Conservation (phyloP, 2,329 filamentous ascomycete genomes). For the Colletotrichum nymphaeae region DNA sequence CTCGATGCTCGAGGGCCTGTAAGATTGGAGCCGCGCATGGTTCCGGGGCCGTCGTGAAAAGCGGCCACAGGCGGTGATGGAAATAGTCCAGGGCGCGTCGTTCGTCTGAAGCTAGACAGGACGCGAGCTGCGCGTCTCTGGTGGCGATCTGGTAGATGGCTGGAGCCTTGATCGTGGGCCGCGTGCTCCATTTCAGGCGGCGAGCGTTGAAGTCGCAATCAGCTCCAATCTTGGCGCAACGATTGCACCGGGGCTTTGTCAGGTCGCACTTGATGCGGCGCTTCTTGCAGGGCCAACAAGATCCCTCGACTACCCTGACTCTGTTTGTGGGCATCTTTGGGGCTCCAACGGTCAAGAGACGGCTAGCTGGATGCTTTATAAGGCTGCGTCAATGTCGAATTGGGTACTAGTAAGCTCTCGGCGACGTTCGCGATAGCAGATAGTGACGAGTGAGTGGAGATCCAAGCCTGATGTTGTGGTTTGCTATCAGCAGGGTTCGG, state of each 20-base stretch:
- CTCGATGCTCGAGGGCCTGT: conserved; percentile 46
- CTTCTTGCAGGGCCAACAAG: conserved; percentile 51
- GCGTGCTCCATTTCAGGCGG: conserved; percentile 54
- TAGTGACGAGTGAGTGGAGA: not conserved
- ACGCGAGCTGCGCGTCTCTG: conserved; percentile 38
- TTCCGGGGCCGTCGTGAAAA: conserved; percentile 42
- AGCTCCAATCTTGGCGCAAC: conserved; percentile 41
- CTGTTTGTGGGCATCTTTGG: conserved; percentile 10
- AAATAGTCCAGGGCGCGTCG: conserved; percentile 47
- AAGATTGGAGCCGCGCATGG: conserved; percentile 45
- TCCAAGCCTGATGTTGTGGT: not conserved
- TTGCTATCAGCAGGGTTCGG: not conserved
- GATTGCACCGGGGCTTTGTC: conserved; percentile 44
- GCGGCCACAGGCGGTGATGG: conserved; percentile 46
- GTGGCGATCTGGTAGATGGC: conserved; percentile 43
- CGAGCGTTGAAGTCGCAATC: conserved; percentile 48
- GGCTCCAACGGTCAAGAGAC: not conserved
- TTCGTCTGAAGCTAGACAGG: conserved; percentile 43
- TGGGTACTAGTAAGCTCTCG: not conserved
- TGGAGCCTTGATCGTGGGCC: conserved; percentile 45
- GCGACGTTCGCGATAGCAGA: not conserved
- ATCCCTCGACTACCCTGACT: conserved; percentile 42
- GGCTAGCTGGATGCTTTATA: not conserved
- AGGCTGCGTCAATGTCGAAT: not conserved
- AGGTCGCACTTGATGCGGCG: conserved; percentile 51